A percentile compares a stretch with the other conserved stretches of the same genome.
These are phyloP conservation scores for Laetiporus sulphureus DNA, from an alignment of 1,284 basidiomycete species.

Conservation along the genomic window DNA sequence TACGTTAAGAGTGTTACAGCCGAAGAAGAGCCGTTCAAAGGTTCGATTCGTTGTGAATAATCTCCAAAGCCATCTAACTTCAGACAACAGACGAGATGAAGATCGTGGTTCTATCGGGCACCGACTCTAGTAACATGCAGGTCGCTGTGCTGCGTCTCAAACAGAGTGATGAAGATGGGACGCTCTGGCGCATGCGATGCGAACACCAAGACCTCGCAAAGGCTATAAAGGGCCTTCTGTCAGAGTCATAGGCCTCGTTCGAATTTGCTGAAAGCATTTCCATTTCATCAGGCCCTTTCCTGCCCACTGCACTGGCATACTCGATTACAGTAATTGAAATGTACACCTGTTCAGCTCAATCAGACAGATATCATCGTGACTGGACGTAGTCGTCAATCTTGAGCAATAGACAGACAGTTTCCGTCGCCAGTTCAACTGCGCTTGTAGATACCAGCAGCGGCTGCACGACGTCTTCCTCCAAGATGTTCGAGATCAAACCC, in stretches of 20 bases:
- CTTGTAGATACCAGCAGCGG: slow-evolving; percentile 94
- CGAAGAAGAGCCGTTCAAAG: slow-evolving; percentile 53
- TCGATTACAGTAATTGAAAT: too few species aligned
- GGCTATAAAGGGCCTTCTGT: slow-evolving; percentile 16
- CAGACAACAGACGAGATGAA: slow-evolving; percentile 55
- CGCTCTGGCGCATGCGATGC: slow-evolving; percentile 65
- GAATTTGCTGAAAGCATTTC: too few species aligned
- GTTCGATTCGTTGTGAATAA: slow-evolving; percentile 25
- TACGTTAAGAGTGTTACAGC: slow-evolving; percentile 44
- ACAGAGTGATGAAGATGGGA: slow-evolving; percentile 62
- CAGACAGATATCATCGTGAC: slow-evolving; percentile 40
- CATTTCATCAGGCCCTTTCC: too few species aligned
- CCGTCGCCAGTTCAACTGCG: slow-evolving; percentile 92
- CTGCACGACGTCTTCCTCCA: slow-evolving; percentile 97
- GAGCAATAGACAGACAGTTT: slow-evolving; percentile 94
- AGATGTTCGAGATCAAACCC: slow-evolving; percentile 94
- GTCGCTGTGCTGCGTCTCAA: slow-evolving; percentile 48
- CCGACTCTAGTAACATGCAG: slow-evolving; percentile 12
- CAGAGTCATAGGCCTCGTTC: slow-evolving; percentile 4
- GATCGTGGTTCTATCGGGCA: slow-evolving; percentile 34
- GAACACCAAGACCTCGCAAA: slow-evolving; percentile 29
- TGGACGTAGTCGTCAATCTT: slow-evolving; percentile 97
- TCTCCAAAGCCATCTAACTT: neutral
- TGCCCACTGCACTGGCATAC: neutral
- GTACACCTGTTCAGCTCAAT: too few species aligned